phyloP scores from a whole-genome alignment of 768 basidiomycete genomes.

The Auricularia sp. region DNA sequence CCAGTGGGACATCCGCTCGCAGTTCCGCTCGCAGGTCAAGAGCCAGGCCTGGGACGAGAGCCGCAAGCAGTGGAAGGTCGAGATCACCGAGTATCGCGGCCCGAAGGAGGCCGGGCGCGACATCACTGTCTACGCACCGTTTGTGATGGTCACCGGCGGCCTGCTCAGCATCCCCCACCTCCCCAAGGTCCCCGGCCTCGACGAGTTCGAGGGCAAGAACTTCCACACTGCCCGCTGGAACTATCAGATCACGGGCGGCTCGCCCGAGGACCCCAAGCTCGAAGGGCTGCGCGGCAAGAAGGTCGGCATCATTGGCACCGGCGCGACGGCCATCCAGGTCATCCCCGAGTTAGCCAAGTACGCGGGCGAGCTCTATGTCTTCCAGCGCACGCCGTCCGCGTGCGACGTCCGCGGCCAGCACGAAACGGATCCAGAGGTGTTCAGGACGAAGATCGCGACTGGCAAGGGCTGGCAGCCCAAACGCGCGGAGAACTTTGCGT shows the following conservation, averaged over 20 bases:
- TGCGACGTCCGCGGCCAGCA: constrained; percentile 2
- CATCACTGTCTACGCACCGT: background rate
- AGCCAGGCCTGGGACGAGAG: background rate
- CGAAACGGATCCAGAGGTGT: background rate
- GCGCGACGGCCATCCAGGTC: constrained; percentile 2
- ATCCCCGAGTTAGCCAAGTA: constrained; percentile 2
- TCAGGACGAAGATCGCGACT: background rate
- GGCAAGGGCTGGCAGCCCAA: background rate
- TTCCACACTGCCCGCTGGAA: constrained; percentile 3
- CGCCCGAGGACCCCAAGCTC: constrained; percentile 1
- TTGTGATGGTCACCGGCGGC: background rate
- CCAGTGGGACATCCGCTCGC: background rate
- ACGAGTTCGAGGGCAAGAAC: background rate
- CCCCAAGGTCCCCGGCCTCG: background rate
- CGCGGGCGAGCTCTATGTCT: constrained; percentile 2
- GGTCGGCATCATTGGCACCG: constrained; percentile 5
- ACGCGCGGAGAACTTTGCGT: background rate
- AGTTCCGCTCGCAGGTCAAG: background rate
- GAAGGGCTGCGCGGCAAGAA: background rate
- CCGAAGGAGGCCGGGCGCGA: background rate
- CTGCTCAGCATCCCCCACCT: background rate
- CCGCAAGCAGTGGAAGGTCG: background rate
- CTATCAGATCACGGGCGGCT: background rate
- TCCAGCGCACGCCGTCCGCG: constrained; percentile 7
- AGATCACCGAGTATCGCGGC: background rate